A percentile compares a stretch with the other conserved stretches of the same genome.
Conservation (phyloP, 139 green algal species). For the Chlorella sp. region DNA sequence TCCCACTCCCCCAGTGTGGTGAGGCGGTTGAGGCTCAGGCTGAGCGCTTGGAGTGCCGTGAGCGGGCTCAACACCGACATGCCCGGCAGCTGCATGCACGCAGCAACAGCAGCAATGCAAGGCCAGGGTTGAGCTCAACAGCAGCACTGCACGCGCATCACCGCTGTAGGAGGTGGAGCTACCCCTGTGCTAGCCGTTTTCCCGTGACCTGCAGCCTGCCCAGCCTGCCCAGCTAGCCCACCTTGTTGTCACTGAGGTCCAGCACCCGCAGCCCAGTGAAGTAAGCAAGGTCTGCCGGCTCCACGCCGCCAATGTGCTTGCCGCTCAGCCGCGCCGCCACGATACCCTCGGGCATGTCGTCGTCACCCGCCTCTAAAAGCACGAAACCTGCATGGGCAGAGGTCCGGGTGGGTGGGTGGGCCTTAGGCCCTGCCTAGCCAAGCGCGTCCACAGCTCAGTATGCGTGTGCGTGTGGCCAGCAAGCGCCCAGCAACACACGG, state of each 20-base stretch:
- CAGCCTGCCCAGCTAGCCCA: too few relatives aligned
- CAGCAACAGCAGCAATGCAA: too few relatives aligned
- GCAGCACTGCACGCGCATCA: too few relatives aligned
- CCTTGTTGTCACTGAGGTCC: conserved; percentile 36
- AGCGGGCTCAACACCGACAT: conserved; percentile 15
- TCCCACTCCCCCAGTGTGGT: neutral
- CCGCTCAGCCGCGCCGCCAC: conserved; percentile 3
- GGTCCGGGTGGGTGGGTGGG: too few relatives aligned
- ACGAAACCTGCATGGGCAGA: conserved; percentile 23
- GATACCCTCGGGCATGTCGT: conserved; percentile 36
- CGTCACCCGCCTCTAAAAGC: conserved; percentile 32
- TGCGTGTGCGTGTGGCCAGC: neutral
- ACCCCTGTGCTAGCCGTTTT: too few relatives aligned
- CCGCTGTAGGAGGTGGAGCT: too few relatives aligned
- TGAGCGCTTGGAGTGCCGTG: conserved; percentile 12
- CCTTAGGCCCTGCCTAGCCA: neutral
- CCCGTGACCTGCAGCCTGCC: too few relatives aligned
- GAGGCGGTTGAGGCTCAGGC: conserved; percentile 18
- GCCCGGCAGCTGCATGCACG: conserved; percentile 14
- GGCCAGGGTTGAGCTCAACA: too few relatives aligned
- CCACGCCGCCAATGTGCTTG: conserved; percentile 1
- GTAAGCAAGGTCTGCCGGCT: conserved; percentile 27
- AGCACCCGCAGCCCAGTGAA: conserved; percentile 23
- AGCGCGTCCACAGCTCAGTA: neutral
- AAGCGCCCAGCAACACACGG: neutral